Evolutionary conservation across 129 eudicot genomes (phyloP), one percentile per base, ranked within the genome.

Genomic region (Glebionis coronaria): DNA sequence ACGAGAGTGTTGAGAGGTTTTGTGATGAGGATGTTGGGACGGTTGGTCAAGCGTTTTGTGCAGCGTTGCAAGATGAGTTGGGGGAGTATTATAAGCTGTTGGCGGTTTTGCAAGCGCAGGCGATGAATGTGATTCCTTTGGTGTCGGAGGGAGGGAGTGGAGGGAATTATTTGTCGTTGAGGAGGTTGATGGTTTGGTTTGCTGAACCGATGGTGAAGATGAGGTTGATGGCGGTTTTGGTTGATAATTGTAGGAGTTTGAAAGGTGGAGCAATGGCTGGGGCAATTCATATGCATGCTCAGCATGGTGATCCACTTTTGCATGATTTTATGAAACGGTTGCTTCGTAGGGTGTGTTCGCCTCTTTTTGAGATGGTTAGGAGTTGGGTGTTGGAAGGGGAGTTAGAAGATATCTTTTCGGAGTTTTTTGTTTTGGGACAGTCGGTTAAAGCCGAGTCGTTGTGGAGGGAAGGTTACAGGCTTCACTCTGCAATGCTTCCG

Each of bases 201-300:
- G 88, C 88, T 49, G 99, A 89, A 46, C 99, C 99, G 7, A 73
- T 84, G 84, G 95, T 89, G 16, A 94, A 94, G 81, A 94, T 94
- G 99, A 81, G 93, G 75, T 79, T 94, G 13, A 94, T 94, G 99
- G 97, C 97, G 67, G 84, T 86, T 68, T 78, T 94, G 73, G 99
- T 94, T 67, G 99, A 94, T 63, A 81, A 85, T 62, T 94, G 99
- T 71, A 87, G 81, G 82, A 81, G 75, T 67, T 47, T 94, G 50
- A 89, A 81, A 64, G 99, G 99, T 68, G 99, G 99, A 52, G 99
- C 97, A 3, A 89, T 94, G 99, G 99, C 99, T 16, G 99, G 99
- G 45, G 99, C 95, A 1, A 57, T 57, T 25, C 63, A 92, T 74
- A 82, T 94, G 95, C 97, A 89, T 65, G 97, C 99, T 11, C 95